Evolutionary conservation across 768 basidiomycete species (phyloP), one percentile per base, ranked within the genome.

Genomic region (Lactifluus hygrophoroides): DNA sequence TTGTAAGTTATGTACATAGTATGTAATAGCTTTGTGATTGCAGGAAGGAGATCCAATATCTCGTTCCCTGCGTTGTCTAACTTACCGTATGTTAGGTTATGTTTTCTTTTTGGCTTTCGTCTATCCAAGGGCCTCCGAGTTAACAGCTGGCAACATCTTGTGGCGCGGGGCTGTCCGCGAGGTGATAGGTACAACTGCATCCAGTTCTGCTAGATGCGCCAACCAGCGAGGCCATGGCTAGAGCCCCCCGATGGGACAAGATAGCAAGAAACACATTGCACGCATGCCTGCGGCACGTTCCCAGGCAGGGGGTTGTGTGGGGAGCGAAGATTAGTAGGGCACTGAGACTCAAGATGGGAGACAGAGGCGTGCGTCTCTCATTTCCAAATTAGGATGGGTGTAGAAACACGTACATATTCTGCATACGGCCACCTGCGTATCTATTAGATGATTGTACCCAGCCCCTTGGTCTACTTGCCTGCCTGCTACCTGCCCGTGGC

Each of bases 91-190:
- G 32, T 32, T n/a, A n/a, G n/a, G n/a, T n/a, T n/a, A n/a, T n/a
- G n/a, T n/a, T n/a, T n/a, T n/a, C n/a, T n/a, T n/a, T n/a, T n/a
- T n/a, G n/a, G 38, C 16, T 17, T 16, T 38, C 7, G 38, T 8
- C 38, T 17, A 17, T 38, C 17, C 38, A 8, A 38, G 16, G 38
- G 11, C 40, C 19, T 21, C 40, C 19, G 40, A 19, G 8, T 32
- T 42, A 8, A 42, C 40, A 10, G 40, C 40, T 42, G 25, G 44
- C 44, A 45, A 27, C 32, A 32, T 5, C 27, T 14, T 34, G 56
- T 43, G 56, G 50, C 56, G 56, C 50, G 56, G 56, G 43, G 47
- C 43, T 45, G 25, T 17, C 56, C 50, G 56, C 50, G n/a, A 23
- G 11, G 25, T 44, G 42, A 57, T 28, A 46, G 21, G 44, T 21